Percentiles rank a stretch among this genome's conserved stretches.
phyloP scores from a whole-genome alignment of 2,329 filamentous ascomycete species.

The Cladosporium austrohemisphaericum region DNA sequence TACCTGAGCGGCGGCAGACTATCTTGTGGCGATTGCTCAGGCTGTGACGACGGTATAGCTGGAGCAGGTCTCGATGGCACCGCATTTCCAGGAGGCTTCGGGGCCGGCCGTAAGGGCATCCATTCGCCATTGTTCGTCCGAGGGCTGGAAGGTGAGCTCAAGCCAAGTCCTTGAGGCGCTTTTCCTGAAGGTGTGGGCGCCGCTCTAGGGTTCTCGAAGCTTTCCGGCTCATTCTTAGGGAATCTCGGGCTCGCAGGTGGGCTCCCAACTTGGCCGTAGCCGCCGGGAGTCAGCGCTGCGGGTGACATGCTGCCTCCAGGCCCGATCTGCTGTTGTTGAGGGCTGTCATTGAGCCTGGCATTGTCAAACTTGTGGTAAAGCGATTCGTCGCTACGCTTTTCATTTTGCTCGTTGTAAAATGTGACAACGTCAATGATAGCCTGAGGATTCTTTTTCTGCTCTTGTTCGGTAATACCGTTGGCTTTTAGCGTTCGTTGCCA shows the following conservation, averaged over 20 bases:
- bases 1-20: slow-evolving; percentile 2
- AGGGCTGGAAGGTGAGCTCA: slow-evolving; percentile 41
- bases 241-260: slow-evolving; percentile 82
- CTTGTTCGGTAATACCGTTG: slow-evolving; percentile 92
- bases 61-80: slow-evolving; percentile 40
- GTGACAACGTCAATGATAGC: slow-evolving; percentile 93
- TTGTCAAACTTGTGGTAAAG: slow-evolving; percentile 96
- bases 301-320: slow-evolving; percentile 19
- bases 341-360: slow-evolving; percentile 58
- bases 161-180: slow-evolving; percentile 34
- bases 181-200: slow-evolving; percentile 54
- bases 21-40: slow-evolving; percentile 3
- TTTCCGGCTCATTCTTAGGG: slow-evolving; percentile 83
- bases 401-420: slow-evolving; percentile 94
- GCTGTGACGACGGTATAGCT: slow-evolving; percentile 37
- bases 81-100: slow-evolving; percentile 69
- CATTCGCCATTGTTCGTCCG: slow-evolving; percentile 38
- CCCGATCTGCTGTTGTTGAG: slow-evolving; percentile 26
- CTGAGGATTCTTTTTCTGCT: slow-evolving; percentile 91
- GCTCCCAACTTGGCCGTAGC: slow-evolving; percentile 62
- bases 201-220: slow-evolving; percentile 94
- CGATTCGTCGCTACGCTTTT: slow-evolving; percentile 74
- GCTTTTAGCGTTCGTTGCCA: slow-evolving; percentile 96
- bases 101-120: slow-evolving; percentile 73
- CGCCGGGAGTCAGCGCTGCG: slow-evolving; percentile 37